Percentiles rank a stretch among this genome's conserved stretches.
phyloP scores from a whole-genome alignment of 2,329 filamentous ascomycete species.

The Fusarium sambucinum region DNA sequence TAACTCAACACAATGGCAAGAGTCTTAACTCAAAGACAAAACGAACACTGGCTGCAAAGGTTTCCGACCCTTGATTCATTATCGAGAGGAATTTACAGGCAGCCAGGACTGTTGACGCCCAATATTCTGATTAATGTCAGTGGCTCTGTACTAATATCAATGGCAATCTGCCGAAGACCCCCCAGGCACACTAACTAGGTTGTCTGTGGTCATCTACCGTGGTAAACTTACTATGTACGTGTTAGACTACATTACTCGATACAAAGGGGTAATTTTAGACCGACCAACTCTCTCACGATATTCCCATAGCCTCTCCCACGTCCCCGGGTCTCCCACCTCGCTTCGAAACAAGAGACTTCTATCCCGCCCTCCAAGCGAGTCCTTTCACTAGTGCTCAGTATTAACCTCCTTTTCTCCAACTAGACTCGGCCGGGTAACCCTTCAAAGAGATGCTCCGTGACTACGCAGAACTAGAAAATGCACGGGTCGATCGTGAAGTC shows the following conservation, averaged over 20 bases:
- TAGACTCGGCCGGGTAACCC: slow-evolving; percentile 32
- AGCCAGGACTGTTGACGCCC: slow-evolving; percentile 7
- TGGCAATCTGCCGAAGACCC: slow-evolving; percentile 25
- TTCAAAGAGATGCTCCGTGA: slow-evolving; percentile 33
- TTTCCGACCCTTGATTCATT: slow-evolving; percentile 6
- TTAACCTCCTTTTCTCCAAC: slow-evolving; percentile 34
- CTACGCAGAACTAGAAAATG: slow-evolving; percentile 30
- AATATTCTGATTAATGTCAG: slow-evolving; percentile 1
- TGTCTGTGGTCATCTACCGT: slow-evolving; percentile 19
- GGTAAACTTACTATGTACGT: slow-evolving; percentile 12
- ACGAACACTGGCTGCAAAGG: slow-evolving; percentile 15
- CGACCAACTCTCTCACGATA: slow-evolving; percentile 5
- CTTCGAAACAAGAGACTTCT: slow-evolving; percentile 23
- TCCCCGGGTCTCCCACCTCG: slow-evolving; percentile 27
- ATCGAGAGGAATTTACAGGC: not conserved
- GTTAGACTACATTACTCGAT: slow-evolving; percentile 27
- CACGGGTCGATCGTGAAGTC: slow-evolving; percentile 36
- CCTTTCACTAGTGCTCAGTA: slow-evolving; percentile 23
- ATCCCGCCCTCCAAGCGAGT: slow-evolving; percentile 34
- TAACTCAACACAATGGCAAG: not conserved
- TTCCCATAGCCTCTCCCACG: slow-evolving; percentile 5
- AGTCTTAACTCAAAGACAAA: not conserved
- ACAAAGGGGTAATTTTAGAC: slow-evolving; percentile 31
- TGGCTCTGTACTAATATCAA: slow-evolving; percentile 12
- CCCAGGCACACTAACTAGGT: slow-evolving; percentile 14